Base-by-base conservation (phyloP, 2,329 filamentous ascomycete species). In the Scopulariopsis brevicaulis region DNA sequence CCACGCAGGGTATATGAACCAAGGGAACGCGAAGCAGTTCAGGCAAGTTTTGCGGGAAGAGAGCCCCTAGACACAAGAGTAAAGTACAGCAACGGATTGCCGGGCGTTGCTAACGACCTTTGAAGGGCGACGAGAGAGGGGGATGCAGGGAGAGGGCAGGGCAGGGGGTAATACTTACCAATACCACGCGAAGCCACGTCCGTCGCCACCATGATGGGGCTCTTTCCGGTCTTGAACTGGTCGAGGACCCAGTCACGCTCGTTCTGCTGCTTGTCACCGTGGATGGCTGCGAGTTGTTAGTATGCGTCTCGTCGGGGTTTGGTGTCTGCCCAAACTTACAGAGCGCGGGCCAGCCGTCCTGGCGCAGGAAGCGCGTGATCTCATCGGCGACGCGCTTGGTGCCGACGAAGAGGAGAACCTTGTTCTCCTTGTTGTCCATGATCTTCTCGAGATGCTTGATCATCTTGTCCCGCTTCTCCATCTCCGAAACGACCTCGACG, bases 141-240 rank as follows among this genome's bases (percentile, higher is more conserved):
- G 76, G 75, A 79, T 79, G 80, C 76, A 62, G 59, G 62, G 65
- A 67, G 66, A 63, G 62, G 64, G 67, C 68, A 63, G 62, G 64
- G 67, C 68, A 56, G 57, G 60, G 52, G 25, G 60, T 81, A 78
- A 84, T 88, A 93, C 91, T 96, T 95, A 96, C 94, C 94, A 78
- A 99, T 96, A 90, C 94, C 94, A 92, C 94, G 94, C 72, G 94
- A 97, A 78, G 94, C 94, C 77, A 99, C 94, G 71, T 97, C 94
- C 65, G 94, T 99, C 78, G 94, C 94, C 79, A 99, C 94, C 92
- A 99, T 96, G 85, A 99, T 96, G 72, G 94, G 94, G 79, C 91
- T 96, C 82, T 97, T 96, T 77, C 91, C 92, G 64, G 89, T 90
- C 86, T 97, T 99, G 85, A 99, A 99, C 75, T 97, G 93, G 75